Conservation (phyloP, 805 yeast genomes). For the Candida awuae region DNA sequence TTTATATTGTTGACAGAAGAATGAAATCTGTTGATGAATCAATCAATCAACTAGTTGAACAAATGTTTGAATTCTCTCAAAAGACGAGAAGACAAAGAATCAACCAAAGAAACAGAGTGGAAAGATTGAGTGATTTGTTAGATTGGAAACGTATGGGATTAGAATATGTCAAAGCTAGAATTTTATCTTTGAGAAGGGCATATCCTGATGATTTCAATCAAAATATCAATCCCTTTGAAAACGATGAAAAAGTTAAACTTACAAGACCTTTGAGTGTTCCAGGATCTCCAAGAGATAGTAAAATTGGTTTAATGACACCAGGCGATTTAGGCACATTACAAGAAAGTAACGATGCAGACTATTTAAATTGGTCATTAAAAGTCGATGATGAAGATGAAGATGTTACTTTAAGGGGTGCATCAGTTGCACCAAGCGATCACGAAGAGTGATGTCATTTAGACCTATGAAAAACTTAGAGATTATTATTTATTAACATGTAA, state of each 20-base stretch:
- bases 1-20: slow-evolving; percentile 92
- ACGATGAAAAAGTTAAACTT: slow-evolving; percentile 49
- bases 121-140: slow-evolving; percentile 80
- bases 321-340: slow-evolving; percentile 97
- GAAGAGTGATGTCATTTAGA: too few species aligned
- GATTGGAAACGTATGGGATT: slow-evolving; percentile 99
- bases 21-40: slow-evolving; percentile 88
- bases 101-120: slow-evolving; percentile 96
- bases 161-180: slow-evolving; percentile 92
- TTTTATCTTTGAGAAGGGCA: slow-evolving; percentile 84
- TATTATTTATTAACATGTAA: too few species aligned
- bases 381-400: slow-evolving; percentile 37
- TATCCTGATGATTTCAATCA: slow-evolving; percentile 74
- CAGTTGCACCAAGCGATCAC: slow-evolving; percentile 31
- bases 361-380: slow-evolving; percentile 48
- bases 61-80: slow-evolving; percentile 80
- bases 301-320: slow-evolving; percentile 74
- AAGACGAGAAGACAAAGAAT: slow-evolving; percentile 95
- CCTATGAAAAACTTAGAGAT: too few species aligned
- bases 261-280: slow-evolving; percentile 95
- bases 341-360: slow-evolving; percentile 83
- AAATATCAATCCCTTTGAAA: slow-evolving; percentile 33
- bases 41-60: slow-evolving; percentile 79
- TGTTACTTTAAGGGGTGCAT: slow-evolving; percentile 30
- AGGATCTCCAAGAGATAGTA: slow-evolving; percentile 79